A percentile compares a stretch with the other conserved stretches of the same genome.
phyloP scores from a whole-genome alignment of 2,329 filamentous ascomycete genomes.

The Talaromyces piceae region DNA sequence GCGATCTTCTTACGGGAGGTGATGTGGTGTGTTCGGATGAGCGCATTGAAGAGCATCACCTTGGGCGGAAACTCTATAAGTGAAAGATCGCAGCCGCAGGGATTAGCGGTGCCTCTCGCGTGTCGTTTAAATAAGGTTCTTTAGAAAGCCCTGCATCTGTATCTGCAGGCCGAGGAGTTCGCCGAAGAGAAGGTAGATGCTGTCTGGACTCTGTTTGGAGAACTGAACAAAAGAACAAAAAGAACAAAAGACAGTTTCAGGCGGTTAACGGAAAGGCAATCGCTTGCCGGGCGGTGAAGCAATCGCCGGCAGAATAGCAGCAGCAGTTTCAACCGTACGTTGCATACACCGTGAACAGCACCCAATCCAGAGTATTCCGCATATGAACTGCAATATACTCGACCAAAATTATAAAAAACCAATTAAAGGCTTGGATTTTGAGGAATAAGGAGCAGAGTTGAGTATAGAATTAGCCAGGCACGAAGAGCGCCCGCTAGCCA shows the following conservation, averaged over 20 bases:
- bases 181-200: neutral
- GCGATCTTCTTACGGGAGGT: conserved; percentile 69
- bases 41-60: conserved; percentile 40
- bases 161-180: neutral
- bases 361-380: neutral
- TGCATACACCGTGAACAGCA: neutral
- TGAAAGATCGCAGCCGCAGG: neutral
- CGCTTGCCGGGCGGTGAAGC: neutral
- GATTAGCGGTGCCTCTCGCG: neutral
- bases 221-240: too few species aligned
- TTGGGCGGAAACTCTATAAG: too few species aligned
- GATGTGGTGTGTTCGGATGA: conserved; percentile 75
- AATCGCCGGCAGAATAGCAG: neutral
- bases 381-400: neutral
- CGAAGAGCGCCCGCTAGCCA: neutral
- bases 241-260: neutral
- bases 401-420: neutral
- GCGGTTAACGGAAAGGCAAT: neutral
- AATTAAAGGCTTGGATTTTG: too few species aligned
- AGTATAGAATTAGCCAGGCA: too few species aligned
- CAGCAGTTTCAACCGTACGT: neutral
- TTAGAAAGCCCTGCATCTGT: neutral
- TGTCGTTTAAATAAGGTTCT: neutral
- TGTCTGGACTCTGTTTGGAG: too few species aligned
- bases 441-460: too few species aligned